A percentile compares a stretch with the other conserved stretches of the same genome.
Evolutionary conservation across 2,329 filamentous ascomycete species (phyloP).

Genomic region (Trichoderma asperellum): DNA sequence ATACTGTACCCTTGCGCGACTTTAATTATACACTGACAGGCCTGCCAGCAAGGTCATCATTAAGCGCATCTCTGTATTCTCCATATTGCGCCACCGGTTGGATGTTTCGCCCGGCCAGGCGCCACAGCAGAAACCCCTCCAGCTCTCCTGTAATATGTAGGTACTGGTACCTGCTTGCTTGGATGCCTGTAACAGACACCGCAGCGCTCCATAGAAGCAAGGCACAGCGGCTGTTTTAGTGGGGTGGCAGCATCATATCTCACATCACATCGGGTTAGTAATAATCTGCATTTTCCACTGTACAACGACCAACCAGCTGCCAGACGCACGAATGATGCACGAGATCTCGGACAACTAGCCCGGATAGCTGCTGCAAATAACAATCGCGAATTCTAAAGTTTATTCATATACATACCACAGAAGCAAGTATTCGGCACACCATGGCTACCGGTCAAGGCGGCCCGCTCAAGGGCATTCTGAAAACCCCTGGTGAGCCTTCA

Average conservation of each 20-base stretch:
- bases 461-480: constrained; percentile 62
- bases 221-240: constrained; percentile 20
- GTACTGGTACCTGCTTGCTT: constrained; percentile 1
- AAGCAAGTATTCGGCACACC: not conserved
- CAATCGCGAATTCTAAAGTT: too few relatives aligned
- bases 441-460: constrained; percentile 39
- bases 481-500: constrained; percentile 49
- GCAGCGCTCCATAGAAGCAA: constrained; percentile 18
- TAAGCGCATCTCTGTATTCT: not conserved
- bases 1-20: constrained; percentile 10
- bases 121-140: constrained; percentile 26
- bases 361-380: not conserved
- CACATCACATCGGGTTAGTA: not conserved
- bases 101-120: constrained; percentile 18
- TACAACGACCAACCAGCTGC: not conserved
- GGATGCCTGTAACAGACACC: not conserved
- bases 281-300: constrained; percentile 6
- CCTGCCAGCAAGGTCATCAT: not conserved
- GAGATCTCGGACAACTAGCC: not conserved
- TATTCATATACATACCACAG: not conserved
- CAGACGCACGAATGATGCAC: not conserved
- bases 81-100: constrained; percentile 19
- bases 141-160: constrained; percentile 25
- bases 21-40: constrained; percentile 5
- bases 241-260: constrained; percentile 2